Evolutionary conservation across 1,284 basidiomycete species (phyloP).

Genomic region (Puccinia novopanici): DNA sequence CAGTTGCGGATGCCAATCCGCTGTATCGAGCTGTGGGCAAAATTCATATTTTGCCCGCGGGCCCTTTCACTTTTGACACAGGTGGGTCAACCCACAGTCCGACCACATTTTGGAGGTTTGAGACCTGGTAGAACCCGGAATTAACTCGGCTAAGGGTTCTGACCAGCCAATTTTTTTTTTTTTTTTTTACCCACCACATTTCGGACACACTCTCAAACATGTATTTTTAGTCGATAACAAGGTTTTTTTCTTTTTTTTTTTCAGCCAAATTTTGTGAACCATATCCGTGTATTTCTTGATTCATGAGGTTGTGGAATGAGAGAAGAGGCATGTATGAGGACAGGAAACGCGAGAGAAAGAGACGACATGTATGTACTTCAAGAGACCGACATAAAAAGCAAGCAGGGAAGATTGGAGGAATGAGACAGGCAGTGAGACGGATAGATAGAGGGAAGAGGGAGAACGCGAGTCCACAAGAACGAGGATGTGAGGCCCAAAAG

Average conservation of each 20-base stretch:
- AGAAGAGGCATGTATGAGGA: no score
- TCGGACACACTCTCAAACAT: no score
- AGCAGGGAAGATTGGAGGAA: not conserved
- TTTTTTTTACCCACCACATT: no score
- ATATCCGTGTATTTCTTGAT: not conserved
- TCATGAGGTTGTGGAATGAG: no score
- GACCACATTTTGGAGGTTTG: conserved; percentile 14
- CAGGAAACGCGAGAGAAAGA: no score
- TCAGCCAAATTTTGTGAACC: no score
- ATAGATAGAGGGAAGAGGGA: no score
- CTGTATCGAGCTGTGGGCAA: not conserved
- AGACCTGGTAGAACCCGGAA: not conserved
- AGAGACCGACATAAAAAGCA: not conserved
- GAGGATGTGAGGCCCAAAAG: not conserved
- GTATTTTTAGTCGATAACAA: no score
- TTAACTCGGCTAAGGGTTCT: conserved; percentile 1
- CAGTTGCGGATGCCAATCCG: conserved; percentile 3
- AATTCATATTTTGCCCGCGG: not conserved
- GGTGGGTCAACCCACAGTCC: not conserved
- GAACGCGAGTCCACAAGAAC: not conserved
- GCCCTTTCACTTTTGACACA: not conserved
- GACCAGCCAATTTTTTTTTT: not conserved
- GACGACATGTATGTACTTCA: not conserved
- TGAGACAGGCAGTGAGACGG: not conserved
- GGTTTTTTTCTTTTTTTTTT: no score